phyloP scores from a whole-genome alignment of 306 rosid species.

The Cajanus cajan region DNA sequence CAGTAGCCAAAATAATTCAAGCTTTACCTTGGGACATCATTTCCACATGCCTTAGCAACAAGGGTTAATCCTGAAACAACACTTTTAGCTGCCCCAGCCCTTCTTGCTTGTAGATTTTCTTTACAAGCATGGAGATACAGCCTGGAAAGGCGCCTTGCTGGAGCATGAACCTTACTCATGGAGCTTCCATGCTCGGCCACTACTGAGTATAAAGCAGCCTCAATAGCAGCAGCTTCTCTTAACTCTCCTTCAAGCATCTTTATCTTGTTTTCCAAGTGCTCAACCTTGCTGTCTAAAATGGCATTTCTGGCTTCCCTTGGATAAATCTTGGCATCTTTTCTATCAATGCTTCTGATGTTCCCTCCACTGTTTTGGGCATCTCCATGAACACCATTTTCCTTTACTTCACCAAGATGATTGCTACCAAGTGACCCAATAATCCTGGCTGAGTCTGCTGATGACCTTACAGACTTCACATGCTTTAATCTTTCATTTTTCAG shows the following conservation, averaged over 20 bases:
- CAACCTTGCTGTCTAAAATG: conserved; percentile 65
- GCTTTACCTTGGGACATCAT: conserved; percentile 91
- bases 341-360: conserved; percentile 50
- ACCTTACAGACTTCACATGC: conserved; percentile 82
- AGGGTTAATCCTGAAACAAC: conserved; percentile 89
- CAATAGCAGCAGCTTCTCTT: conserved; percentile 89
- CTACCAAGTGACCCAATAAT: conserved; percentile 38
- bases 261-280: conserved; percentile 72
- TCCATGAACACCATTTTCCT: conserved; percentile 48
- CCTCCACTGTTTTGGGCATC: conserved; percentile 48
- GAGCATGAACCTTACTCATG: conserved; percentile 94
- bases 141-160: conserved; percentile 95
- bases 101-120: conserved; percentile 60
- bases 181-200: conserved; percentile 99
- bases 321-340: conserved; percentile 70
- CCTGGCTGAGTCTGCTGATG: conserved; percentile 58
- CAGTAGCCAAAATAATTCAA: conserved; percentile 1
- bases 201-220: conserved; percentile 88
- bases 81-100: conserved; percentile 84
- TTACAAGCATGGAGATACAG: conserved; percentile 84
- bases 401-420: conserved; percentile 46
- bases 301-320: conserved; percentile 66
- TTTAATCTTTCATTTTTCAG: conserved; percentile 56
- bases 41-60: conserved; percentile 97
- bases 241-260: conserved; percentile 92